Evolutionary conservation across 352 stramenopile genomes (phyloP), one percentile per base, ranked within the genome.

Genomic region (Globisporangium nodosum): DNA sequence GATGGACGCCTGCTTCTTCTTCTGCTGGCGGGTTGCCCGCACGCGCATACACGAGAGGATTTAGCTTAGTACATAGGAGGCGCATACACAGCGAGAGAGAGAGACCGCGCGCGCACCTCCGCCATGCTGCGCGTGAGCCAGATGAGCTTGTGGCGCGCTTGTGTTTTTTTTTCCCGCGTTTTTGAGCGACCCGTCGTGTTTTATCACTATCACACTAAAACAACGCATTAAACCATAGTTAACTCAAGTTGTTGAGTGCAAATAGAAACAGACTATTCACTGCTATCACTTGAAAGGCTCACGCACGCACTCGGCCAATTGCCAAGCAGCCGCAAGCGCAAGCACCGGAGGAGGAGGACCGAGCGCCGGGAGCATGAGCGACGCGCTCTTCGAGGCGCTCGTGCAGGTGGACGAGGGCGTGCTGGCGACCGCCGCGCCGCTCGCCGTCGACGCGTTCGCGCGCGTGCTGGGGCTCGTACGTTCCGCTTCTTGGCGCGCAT

Each of bases 1-100:
- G 64, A 94, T 88, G 12, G 79, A 84, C 39, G 73, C 77, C 65
- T 94, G 81, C 57, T 94, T 91, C 60, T 83, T 85, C 60, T 77
- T 68, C 67, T 79, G 54, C 54, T 45, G 20, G 30, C 9, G n/a
- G 39, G 30, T 40, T 15, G 35, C 2, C 12, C 27, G 37, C 16
- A 31, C 33, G 49, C 8, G 24, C 15, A 43, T 11, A 18, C 43
- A 58, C 27, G 48, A 7, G 5, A 12, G 33, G 33, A n/a, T 27
- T 27, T 27, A 27, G 24, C 24, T 27, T 27, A 27, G 24, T 27
- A 27, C 13, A 58, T 13, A 8, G n/a, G 42, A 18, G 15, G 42
- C 4, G 42, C 11, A n/a, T 47, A 47, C 15, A 47, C n/a, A 27
- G 40, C 43, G 9, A 13, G 7, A 40, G 35, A 15, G 35, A 40